phyloP scores from a whole-genome alignment of 2,329 filamentous ascomycete genomes.

The Karstenula rhodostoma region DNA sequence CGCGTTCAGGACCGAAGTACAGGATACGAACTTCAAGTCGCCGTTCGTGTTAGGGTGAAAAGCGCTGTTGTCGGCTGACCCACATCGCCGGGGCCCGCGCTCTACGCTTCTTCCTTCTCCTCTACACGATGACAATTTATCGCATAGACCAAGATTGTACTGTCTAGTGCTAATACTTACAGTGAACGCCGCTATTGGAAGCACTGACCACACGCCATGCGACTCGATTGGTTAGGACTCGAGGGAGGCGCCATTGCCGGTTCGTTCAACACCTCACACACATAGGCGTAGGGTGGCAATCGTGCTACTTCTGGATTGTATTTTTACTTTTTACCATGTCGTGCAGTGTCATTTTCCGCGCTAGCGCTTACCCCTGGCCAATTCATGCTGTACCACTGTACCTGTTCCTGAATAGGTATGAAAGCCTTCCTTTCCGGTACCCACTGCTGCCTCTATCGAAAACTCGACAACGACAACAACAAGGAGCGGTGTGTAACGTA shows the following conservation, averaged over 20 bases:
- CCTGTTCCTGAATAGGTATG: background rate
- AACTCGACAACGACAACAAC: background rate
- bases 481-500: background rate
- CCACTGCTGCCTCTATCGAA: background rate
- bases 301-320: background rate
- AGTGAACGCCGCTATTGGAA: background rate
- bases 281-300: background rate
- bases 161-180: background rate
- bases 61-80: background rate
- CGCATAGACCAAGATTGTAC: background rate
- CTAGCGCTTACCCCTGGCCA: slow-evolving; percentile 3
- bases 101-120: background rate
- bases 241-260: background rate
- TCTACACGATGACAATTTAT: background rate
- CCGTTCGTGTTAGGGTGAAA: background rate
- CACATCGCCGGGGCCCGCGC: background rate
- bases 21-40: background rate
- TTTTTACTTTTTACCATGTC: background rate
- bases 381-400: slow-evolving; percentile 3
- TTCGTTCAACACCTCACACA: background rate
- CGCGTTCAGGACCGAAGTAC: background rate
- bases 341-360: background rate
- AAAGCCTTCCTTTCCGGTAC: slow-evolving; percentile 7
- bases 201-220: background rate
- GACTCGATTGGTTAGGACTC: background rate